Evolutionary conservation across 768 basidiomycete species (phyloP), one percentile per base, ranked within the genome.

Genomic region (Pisolithus sp.): DNA sequence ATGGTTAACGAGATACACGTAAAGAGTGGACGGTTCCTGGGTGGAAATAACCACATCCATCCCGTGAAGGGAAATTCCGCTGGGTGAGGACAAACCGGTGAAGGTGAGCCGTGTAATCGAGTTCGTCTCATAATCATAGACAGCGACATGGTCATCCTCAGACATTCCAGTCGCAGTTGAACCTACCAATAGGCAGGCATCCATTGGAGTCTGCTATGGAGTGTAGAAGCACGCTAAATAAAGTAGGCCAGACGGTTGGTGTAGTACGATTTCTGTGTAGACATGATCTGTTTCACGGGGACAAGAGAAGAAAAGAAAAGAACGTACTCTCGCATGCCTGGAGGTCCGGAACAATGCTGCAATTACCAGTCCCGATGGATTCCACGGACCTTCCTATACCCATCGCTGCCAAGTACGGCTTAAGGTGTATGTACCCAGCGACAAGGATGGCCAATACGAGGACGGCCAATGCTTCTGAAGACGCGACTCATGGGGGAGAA

Each of bases 1-100:
- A 62, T 89, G 86, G 61, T 89, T 89, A 56, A 89, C 71, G n/a
- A 85, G 69, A 59, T 86, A 88, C 15, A 88, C 69, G 55, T 76
- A 85, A 8, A 86, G 73, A 44, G 75, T 64, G 10, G 71, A 65
- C 4, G 78, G 71, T 50, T 82, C 67, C 3, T 70, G 57, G 1
- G 68, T 57, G 7, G 82, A 81, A 1, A 76, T 70, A 8, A 85
- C 82, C 20, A 86, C 76, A 51, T 86, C 86, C 77, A 89, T 78
- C 15, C 85, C 85, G 51, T 86, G 83, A 10, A 81, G 59, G 18
- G 78, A 77, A 45, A 85, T 67, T 7, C 78, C 78, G 13, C 67
- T 66, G 0, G 52, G 49, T 5, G 66, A 59, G 21, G 67, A 57
- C 56, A 73, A 77, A 42, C 71, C 71, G 1, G 62, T 56, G 7